Evolutionary conservation across 139 green algal species (phyloP), one percentile per base, ranked within the genome.

Genomic region (Volvox africanus): DNA sequence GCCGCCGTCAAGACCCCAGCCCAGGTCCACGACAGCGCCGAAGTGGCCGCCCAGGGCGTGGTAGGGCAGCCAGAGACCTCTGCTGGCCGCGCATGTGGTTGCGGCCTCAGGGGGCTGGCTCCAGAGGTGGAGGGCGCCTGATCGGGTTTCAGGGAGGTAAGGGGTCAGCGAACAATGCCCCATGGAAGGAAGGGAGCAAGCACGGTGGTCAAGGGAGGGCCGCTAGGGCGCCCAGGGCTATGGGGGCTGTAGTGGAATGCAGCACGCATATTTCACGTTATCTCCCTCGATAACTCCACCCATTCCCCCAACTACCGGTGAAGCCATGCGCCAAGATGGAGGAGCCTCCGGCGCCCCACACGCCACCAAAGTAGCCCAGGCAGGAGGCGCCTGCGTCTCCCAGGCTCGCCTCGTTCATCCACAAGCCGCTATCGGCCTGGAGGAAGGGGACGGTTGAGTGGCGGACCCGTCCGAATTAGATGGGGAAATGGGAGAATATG

Each of bases 91-190:
- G 76, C 33, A 0, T 28, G 61, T 35, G 33, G 19, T 16, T 11
- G 55, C 0, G 61, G 61, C 0, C 35, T 35, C 35, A 30, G 62
- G 62, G 26, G 36, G 67, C 36, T 61, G 88, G 28, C 68, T 65
- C 98, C 98, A 99, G 28, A 99, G 87, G 92, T 99, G 98, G 71
- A 99, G 91, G 0, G 98, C 97, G 0, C 98, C 98, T 94, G 78
- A 28, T 14, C 44, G 44, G 44, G 44, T 55, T 55, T 55, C 44
- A 55, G 9, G 44, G 9, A 55, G 44, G 44, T 55, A 55, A 5
- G 44, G n/a, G 44, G 9, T 55, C 44, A 55, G 9, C 44, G 44
- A 55, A 55, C 9, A 55, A 55, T 14, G 9, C 44, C 44, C 44
- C 5, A 55, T 5, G 9, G 44, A 55, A 55, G 9, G 44, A 55